A percentile compares a stretch with the other conserved stretches of the same genome.
Conservation (phyloP, 495 filamentous ascomycete species). For the Cenococcum geophilum region DNA sequence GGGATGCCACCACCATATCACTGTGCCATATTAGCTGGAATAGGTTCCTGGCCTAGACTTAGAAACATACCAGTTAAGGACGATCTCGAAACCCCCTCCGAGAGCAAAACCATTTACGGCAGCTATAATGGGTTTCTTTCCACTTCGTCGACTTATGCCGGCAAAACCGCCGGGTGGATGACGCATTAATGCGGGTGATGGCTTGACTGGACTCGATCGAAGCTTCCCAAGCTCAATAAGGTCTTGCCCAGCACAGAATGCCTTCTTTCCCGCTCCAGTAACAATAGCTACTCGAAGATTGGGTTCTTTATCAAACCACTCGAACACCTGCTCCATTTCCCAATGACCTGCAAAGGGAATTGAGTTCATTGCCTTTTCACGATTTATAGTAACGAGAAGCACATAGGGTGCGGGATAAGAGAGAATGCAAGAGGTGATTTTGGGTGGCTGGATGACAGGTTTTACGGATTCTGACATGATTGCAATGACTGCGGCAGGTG, state of each 20-base stretch:
- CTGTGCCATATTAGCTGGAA: slow-evolving; percentile 10
- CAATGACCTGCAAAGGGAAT: slow-evolving; percentile 44
- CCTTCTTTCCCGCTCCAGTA: slow-evolving; percentile 48
- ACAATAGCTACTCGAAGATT: slow-evolving; percentile 50
- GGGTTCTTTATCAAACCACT: slow-evolving; percentile 54
- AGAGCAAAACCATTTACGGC: slow-evolving; percentile 36
- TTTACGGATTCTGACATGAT: slow-evolving; percentile 7
- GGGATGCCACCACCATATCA: slow-evolving; percentile 34
- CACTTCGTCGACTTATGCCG: slow-evolving; percentile 29
- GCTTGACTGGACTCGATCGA: slow-evolving; percentile 10
- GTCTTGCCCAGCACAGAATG: slow-evolving; percentile 57
- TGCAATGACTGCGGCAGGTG: not conserved
- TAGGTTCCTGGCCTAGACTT: not conserved
- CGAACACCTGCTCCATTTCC: slow-evolving; percentile 49
- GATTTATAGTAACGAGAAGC: slow-evolving; percentile 35
- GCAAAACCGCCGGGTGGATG: slow-evolving; percentile 33
- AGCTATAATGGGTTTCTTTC: slow-evolving; percentile 35
- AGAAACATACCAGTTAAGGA: slow-evolving; percentile 29
- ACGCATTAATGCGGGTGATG: slow-evolving; percentile 18
- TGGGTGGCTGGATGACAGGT: slow-evolving; percentile 20
- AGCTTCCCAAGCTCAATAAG: slow-evolving; percentile 36
- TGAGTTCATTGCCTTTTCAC: slow-evolving; percentile 30
- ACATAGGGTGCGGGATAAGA: slow-evolving; percentile 31
- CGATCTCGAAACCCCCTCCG: slow-evolving; percentile 36
- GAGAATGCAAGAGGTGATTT: slow-evolving; percentile 29